Base-by-base conservation (phyloP, 371 early-diverging fungal genomes). In the Lichtheimia hyalospora region DNA sequence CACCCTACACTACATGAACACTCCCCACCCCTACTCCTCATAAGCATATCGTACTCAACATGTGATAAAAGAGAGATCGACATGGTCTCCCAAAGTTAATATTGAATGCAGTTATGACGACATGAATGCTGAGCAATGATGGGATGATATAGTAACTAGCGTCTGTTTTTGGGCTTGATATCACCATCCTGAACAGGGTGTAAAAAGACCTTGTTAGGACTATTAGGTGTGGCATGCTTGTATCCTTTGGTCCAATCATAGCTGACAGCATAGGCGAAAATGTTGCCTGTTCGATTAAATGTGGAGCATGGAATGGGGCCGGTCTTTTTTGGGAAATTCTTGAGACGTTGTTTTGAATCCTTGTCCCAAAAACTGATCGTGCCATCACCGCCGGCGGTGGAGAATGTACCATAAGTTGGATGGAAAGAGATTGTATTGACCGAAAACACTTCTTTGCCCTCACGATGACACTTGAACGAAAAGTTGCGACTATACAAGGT, bases 221-320 rank as follows among this genome's bases (percentile, higher is more conserved):
- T 62, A 51, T 56, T 61, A 40, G 62, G 49, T 41, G 58, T 46
- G 53, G 71, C 73, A 56, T 68, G 62, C 62, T 73, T 70, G 71
- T 78, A 74, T 10, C 84, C 74, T 66, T 95, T 96, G 62, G 86
- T 81, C 99, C 99, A 99, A 73, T 99, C 99, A 73, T 99, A 96
- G 41, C 95, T 89, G 14, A 87, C 74, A 2, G 96, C 95, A 71
- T 98, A 98, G 7, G 96, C 96, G 73, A 96, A 93, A 49, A 95
- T 92, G 39, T 72, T 79, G 24, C 97, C 98, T 41, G 88, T 89
- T 24, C 87, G 76, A 68, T 90, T 95, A 66, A 96, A 96, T 0
- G 91, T 81, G 3, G 93, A 83, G 49, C 89, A 77, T 13, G 92
- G 67, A 58, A 98, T 89, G 3, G 96, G 91, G 1, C 65, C 74